Base-by-base conservation (phyloP, 352 stramenopile genomes). In the Pythium monospermum region DNA sequence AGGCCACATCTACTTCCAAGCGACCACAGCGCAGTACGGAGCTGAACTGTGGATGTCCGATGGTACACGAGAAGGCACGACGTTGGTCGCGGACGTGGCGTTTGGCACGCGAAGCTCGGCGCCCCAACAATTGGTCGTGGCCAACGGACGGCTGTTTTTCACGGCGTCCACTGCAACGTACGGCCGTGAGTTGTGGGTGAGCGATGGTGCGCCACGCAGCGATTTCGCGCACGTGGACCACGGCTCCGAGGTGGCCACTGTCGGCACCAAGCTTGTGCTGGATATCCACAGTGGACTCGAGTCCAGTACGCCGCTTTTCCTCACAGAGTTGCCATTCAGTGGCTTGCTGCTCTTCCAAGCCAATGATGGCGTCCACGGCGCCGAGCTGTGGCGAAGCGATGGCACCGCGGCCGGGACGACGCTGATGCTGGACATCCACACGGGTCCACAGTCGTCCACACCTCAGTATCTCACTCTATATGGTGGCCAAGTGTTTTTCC, bases 341-440 rank as follows among this genome's bases (percentile, higher is more conserved):
- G 11, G 39, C 5, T 42, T 75, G 13, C 36, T 95, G 13, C 67
- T 94, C 11, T 97, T 97, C 51, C 72, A 85, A 39, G 88, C 88
- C 6, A 66, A 92, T 53, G 89, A 97, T 52, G 85, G 87, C 42
- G 48, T 73, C 10, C 76, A 85, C 27, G 89, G 88, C 13, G 19
- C 58, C 3, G 89, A 97, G 58, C 63, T 97, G 8, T 97, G 88
- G 88, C 31, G 41, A 0, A 87, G 65, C 18, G 73, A 90, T 49
- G 84, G 83, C 16, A 83, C 68, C 2, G 41, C 25, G 2, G 28
- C 30, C 6, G 70, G 74, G 30, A 94, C 80, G 4, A 30, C 26
- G 15, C 52, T 94, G 5, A 49, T 97, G n/a, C 26, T 57, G 2
- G 82, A 95, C 46, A 79, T 96, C 27, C 27, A 42, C 16, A 8